Evolutionary conservation across 192 early-diverging fungal species (phyloP).

Genomic region (Backusella australiensis): DNA sequence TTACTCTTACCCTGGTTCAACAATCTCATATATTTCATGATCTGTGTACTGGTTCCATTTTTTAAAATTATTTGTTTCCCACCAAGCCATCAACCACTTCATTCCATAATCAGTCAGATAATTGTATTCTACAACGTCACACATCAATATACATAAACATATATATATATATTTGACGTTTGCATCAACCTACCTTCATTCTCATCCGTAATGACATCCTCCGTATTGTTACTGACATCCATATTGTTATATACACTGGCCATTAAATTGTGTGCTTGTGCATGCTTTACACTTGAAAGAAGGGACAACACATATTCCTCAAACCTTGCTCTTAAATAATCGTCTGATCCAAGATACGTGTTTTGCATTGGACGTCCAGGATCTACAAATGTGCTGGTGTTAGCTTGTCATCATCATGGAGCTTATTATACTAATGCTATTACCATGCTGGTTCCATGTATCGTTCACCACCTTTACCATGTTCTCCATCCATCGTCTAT

Average conservation of each 20-base stretch:
- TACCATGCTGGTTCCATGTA: slow-evolving; percentile 56
- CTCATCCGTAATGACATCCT: slow-evolving; percentile 32
- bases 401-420: neutral
- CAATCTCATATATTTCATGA: slow-evolving; percentile 55
- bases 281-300: slow-evolving; percentile 63
- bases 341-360: slow-evolving; percentile 73
- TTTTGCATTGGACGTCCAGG: slow-evolving; percentile 49
- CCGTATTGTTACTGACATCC: slow-evolving; percentile 6
- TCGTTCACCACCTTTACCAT: slow-evolving; percentile 63
- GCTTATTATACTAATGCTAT: neutral
- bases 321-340: slow-evolving; percentile 72
- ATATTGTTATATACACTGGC: slow-evolving; percentile 13
- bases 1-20: slow-evolving; percentile 46
- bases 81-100: slow-evolving; percentile 64
- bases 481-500: slow-evolving; percentile 78
- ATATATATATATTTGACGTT: no score
- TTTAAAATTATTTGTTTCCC: slow-evolving; percentile 61
- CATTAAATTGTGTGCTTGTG: slow-evolving; percentile 38
- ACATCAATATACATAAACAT: neutral
- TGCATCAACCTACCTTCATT: slow-evolving; percentile 23
- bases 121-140: slow-evolving; percentile 41
- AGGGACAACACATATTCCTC: slow-evolving; percentile 71
- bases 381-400: slow-evolving; percentile 9
- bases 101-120: slow-evolving; percentile 63
- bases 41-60: slow-evolving; percentile 63